Evolutionary conservation across 1,139 yeast genomes (phyloP), one percentile per base, ranked within the genome.

Genomic region (Candida neerlandica): DNA sequence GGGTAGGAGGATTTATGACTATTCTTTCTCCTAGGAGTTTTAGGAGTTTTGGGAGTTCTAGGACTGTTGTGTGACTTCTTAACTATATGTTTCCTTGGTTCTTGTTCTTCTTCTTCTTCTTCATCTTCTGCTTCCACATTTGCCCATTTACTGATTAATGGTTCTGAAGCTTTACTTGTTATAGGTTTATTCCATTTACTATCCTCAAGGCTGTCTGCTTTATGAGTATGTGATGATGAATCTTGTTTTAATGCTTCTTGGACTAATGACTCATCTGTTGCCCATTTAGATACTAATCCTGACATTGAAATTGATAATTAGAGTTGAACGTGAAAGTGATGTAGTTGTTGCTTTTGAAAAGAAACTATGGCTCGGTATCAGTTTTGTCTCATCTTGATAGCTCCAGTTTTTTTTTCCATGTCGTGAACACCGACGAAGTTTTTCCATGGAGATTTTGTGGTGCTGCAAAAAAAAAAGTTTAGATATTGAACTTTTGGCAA

Each of bases 231-330:
- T 21, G n/a, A 14, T 26, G 39, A 29, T 10, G 48, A 26, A 43
- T 69, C 73, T 47, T 66, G 70, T 9, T 48, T 45, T 7, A 55
- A 47, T 5, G 74, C 71, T 35, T 61, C 51, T 23, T 54, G 48
- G 12, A 66, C 68, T 45, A 69, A 59, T 4, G 62, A 54, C 15
- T 61, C 67, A 40, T 68, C 73, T 7, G 58, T 56, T 10, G 78
- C 78, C 78, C 78, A 73, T 56, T 62, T 66, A 5, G 78, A 73
- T 14, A 65, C 73, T 45, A 73, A 63, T 10, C 65, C 70, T 30
- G 69, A 51, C 73, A 69, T 71, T 7, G 27, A 23, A 23, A n/a
- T n/a, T n/a, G n/a, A n/a, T n/a, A n/a, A n/a, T n/a, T n/a, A n/a
- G 30, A 61, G 51, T 46, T 58, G 53, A 14, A 19, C 21, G 16